A percentile compares a stretch with the other conserved stretches of the same genome.
These are phyloP conservation scores for Apiospora sp. DNA, from an alignment of 2,329 filamentous ascomycete species.

Conservation along the genomic window DNA sequence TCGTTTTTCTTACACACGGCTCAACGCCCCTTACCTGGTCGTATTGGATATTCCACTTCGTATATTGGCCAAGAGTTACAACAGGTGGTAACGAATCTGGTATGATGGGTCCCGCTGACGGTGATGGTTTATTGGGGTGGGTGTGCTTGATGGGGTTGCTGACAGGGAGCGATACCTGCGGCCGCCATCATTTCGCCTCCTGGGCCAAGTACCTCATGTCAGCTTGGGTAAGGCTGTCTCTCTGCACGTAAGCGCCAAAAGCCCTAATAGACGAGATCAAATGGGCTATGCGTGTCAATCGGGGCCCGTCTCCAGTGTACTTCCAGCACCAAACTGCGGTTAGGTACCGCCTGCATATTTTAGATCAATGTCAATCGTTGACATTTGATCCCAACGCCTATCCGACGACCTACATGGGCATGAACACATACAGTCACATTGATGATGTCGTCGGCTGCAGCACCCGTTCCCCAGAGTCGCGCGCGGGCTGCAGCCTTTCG, in stretches of 20 bases:
- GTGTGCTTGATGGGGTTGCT: not conserved
- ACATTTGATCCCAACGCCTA: not conserved
- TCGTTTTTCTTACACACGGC: not conserved
- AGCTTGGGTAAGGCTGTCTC: conserved; percentile 13
- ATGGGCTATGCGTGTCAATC: not conserved
- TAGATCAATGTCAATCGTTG: not conserved
- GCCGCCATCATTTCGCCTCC: not conserved
- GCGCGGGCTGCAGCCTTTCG: not conserved
- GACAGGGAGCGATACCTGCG: not conserved
- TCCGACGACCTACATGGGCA: not conserved
- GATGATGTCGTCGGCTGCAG: conserved; percentile 18
- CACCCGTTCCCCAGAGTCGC: not conserved
- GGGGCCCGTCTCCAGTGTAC: not conserved
- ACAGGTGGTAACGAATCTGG: conserved; percentile 13
- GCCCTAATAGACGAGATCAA: not conserved
- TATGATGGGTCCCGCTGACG: conserved; percentile 15
- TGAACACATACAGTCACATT: conserved; percentile 20
- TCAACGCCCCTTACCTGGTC: not conserved
- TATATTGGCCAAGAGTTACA: conserved; percentile 19
- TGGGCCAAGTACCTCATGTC: not conserved
- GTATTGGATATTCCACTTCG: conserved; percentile 19
- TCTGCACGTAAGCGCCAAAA: conserved; percentile 16
- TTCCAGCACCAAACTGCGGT: not conserved
- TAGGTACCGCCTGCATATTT: not conserved
- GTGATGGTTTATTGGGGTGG: not conserved